phyloP scores from a whole-genome alignment of 768 basidiomycete genomes.

The Solioccasus polychromus region DNA sequence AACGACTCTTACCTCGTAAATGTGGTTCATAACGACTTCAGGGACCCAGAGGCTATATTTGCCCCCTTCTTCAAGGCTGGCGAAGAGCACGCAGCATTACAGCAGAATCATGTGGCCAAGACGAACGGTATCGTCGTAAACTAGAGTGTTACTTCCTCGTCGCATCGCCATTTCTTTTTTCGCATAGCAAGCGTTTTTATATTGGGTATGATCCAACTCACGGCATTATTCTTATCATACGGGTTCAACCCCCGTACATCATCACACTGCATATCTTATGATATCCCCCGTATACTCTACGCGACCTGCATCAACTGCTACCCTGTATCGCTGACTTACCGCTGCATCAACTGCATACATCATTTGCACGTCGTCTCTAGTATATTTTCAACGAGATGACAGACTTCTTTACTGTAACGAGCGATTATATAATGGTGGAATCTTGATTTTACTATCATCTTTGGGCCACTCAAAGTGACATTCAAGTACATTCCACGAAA shows the following conservation, averaged over 20 bases:
- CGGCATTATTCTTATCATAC: constrained; percentile 38
- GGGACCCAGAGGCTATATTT: constrained; percentile 81
- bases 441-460: constrained; percentile 9
- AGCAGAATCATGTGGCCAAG: constrained; percentile 26
- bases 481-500: constrained; percentile 2
- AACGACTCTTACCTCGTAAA: constrained; percentile 85
- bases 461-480: not conserved
- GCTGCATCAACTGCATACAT: constrained; percentile 62
- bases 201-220: constrained; percentile 29
- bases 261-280: constrained; percentile 23
- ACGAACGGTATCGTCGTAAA: constrained; percentile 37
- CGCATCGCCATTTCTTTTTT: not conserved
- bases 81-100: constrained; percentile 50
- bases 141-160: not conserved
- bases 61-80: constrained; percentile 79
- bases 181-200: not conserved
- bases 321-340: constrained; percentile 22
- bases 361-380: constrained; percentile 7
- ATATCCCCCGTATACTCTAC: constrained; percentile 20
- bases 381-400: constrained; percentile 17
- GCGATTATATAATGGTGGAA: constrained; percentile 23
- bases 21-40: constrained; percentile 96
- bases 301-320: constrained; percentile 27
- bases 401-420: constrained; percentile 21
- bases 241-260: constrained; percentile 87